These are phyloP conservation scores for Hanseniaspora sp. DNA, from an alignment of 1,139 yeast genomes.

Conservation along the genomic window DNA sequence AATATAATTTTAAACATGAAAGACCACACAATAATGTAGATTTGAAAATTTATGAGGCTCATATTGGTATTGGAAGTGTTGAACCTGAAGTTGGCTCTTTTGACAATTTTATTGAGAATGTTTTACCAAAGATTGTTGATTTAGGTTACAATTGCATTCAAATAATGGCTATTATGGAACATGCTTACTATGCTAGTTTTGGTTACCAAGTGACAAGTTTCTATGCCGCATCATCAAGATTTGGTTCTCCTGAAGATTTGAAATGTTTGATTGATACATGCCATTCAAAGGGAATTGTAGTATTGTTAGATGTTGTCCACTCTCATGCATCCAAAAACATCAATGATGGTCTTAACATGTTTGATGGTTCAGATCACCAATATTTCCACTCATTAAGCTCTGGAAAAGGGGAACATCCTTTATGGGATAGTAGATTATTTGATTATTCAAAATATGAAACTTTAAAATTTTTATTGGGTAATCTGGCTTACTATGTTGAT, in stretches of 20 bases:
- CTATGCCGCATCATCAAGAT: constrained; percentile 80
- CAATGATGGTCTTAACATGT: constrained; percentile 82
- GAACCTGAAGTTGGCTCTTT: constrained; percentile 78
- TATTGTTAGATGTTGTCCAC: constrained; percentile 83
- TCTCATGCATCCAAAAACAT: constrained; percentile 94
- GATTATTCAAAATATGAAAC: constrained; percentile 89
- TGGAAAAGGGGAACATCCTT: constrained; percentile 69
- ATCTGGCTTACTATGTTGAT: constrained; percentile 72
- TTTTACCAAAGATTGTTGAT: constrained; percentile 72
- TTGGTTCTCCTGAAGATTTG: constrained; percentile 88
- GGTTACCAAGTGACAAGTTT: constrained; percentile 93
- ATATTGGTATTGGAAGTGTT: constrained; percentile 87
- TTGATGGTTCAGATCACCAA: constrained; percentile 93
- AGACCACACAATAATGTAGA: constrained; percentile 50
- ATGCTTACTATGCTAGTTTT: constrained; percentile 93
- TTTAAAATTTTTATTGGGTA: constrained; percentile 73
- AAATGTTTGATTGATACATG: constrained; percentile 87
- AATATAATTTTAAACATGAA: constrained; percentile 50
- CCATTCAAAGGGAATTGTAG: constrained; percentile 76
- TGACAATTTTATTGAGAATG: constrained; percentile 66
- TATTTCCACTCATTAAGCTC: constrained; percentile 71
- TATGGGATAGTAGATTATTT: constrained; percentile 92
- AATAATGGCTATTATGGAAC: constrained; percentile 97
- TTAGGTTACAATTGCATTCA: constrained; percentile 90
- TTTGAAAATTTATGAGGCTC: constrained; percentile 85